A percentile compares a stretch with the other conserved stretches of the same genome.
Evolutionary conservation across 2,329 filamentous ascomycete species (phyloP).

Genomic region (Hypoxylon sp.): DNA sequence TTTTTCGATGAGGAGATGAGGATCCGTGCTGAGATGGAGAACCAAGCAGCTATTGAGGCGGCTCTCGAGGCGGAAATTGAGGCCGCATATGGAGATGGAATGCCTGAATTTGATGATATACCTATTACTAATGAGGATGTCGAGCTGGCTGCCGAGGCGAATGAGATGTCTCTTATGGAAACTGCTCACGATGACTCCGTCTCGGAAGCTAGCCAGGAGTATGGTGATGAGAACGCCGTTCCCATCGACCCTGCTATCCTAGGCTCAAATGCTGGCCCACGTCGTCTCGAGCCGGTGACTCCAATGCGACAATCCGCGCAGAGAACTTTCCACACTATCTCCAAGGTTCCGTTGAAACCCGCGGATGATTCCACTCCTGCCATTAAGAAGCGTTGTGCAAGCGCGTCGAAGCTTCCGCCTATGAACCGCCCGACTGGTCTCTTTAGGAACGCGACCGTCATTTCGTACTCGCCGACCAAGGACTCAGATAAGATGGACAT

Average conservation of each 20-base stretch:
- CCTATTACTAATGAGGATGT: conserved; percentile 68
- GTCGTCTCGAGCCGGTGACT: conserved; percentile 62
- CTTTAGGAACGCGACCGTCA: conserved; percentile 64
- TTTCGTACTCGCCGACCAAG: conserved; percentile 67
- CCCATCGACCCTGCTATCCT: conserved; percentile 66
- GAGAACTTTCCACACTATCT: conserved; percentile 77
- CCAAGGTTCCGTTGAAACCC: conserved; percentile 80
- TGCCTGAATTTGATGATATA: conserved; percentile 60
- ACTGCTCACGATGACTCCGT: conserved; percentile 62
- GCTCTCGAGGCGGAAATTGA: conserved; percentile 54
- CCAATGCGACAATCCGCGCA: conserved; percentile 64
- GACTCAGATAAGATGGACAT: conserved; percentile 51
- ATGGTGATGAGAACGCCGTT: conserved; percentile 74
- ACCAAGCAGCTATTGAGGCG: conserved; percentile 53
- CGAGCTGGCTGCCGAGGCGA: conserved; percentile 68
- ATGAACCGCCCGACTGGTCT: conserved; percentile 57
- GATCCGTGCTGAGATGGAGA: conserved; percentile 53
- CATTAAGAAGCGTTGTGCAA: conserved; percentile 65
- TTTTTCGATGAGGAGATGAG: conserved; percentile 75
- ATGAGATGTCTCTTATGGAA: conserved; percentile 70
- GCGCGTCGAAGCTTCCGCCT: conserved; percentile 61
- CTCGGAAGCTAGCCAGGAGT: conserved; percentile 74
- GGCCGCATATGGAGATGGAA: conserved; percentile 50
- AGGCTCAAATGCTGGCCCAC: conserved; percentile 32
- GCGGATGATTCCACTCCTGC: conserved; percentile 69